These are phyloP conservation scores for Nitzschia inconspicua DNA, from an alignment of 108 stramenopile species.

Conservation along the genomic window DNA sequence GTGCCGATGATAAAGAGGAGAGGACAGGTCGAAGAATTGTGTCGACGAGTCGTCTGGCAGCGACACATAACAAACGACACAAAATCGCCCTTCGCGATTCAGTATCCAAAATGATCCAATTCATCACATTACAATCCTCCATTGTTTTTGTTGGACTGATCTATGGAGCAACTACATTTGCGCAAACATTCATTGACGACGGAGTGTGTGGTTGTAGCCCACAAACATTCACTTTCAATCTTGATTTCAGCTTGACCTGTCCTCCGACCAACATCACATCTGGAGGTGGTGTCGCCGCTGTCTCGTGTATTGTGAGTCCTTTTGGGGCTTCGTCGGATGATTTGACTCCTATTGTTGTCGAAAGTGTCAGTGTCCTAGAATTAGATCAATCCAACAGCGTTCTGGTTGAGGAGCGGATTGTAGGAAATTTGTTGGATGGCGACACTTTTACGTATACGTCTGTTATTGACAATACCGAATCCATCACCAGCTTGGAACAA, in stretches of 20 bases:
- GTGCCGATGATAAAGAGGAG: background rate
- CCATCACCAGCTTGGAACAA: background rate
- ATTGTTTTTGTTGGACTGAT: no score
- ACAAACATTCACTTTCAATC: slow-evolving; percentile 22
- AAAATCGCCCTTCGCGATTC: no score
- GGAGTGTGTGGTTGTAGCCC: slow-evolving; percentile 37
- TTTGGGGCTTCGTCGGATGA: slow-evolving; percentile 28
- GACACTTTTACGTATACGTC: slow-evolving; percentile 29
- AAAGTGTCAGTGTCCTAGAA: slow-evolving; percentile 32
- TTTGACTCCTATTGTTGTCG: slow-evolving; percentile 29
- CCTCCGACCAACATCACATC: slow-evolving; percentile 24
- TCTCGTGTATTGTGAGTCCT: slow-evolving; percentile 22
- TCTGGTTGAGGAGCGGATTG: slow-evolving; percentile 18
- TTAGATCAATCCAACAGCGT: slow-evolving; percentile 29
- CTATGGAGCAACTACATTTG: no score
- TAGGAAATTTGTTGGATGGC: slow-evolving; percentile 28
- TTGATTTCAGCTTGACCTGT: slow-evolving; percentile 34
- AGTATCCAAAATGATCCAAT: no score
- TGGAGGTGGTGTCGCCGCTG: slow-evolving; percentile 23
- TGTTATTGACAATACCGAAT: slow-evolving; percentile 11
- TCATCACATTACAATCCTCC: no score
- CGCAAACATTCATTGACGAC: no score
- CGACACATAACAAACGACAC: background rate
- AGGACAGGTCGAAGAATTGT: background rate
- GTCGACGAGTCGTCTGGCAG: background rate